Conservation (phyloP, 2,329 filamentous ascomycete genomes). For the Hymenoscyphus infarciens region DNA sequence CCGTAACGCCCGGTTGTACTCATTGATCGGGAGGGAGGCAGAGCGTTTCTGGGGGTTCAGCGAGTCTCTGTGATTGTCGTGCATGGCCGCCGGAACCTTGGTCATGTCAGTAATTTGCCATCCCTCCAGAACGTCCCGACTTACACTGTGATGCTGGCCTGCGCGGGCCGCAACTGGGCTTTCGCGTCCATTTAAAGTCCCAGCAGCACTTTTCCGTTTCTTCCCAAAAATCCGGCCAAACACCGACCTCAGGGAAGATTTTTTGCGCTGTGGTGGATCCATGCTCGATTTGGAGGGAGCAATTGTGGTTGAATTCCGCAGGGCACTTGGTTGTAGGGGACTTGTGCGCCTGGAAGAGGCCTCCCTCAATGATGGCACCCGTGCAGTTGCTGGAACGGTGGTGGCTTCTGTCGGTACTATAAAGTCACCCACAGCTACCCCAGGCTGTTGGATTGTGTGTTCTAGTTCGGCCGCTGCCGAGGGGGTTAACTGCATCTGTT, state of each 20-base stretch:
- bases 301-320: slow-evolving; percentile 49
- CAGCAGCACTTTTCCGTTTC: slow-evolving; percentile 45
- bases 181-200: slow-evolving; percentile 16
- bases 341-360: slow-evolving; percentile 15
- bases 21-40: slow-evolving; percentile 56
- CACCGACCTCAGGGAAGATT: slow-evolving; percentile 54
- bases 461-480: slow-evolving; percentile 24
- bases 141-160: slow-evolving; percentile 49
- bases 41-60: slow-evolving; percentile 49
- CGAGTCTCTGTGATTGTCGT: slow-evolving; percentile 34
- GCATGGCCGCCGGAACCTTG: slow-evolving; percentile 41
- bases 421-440: slow-evolving; percentile 16
- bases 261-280: slow-evolving; percentile 49
- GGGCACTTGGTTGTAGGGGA: slow-evolving; percentile 31
- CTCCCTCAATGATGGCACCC: slow-evolving; percentile 9
- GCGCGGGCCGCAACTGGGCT: slow-evolving; percentile 12
- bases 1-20: slow-evolving; percentile 56
- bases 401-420: slow-evolving; percentile 13
- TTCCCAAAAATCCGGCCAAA: slow-evolving; percentile 57
- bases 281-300: slow-evolving; percentile 38
- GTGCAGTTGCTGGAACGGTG: slow-evolving; percentile 17
- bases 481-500: slow-evolving; percentile 17
- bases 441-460: slow-evolving; percentile 16
- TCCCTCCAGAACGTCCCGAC: slow-evolving; percentile 28
- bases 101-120: slow-evolving; percentile 13